Conservation (phyloP, 495 filamentous ascomycete genomes). For the Rostrohypoxylon terebratum region DNA sequence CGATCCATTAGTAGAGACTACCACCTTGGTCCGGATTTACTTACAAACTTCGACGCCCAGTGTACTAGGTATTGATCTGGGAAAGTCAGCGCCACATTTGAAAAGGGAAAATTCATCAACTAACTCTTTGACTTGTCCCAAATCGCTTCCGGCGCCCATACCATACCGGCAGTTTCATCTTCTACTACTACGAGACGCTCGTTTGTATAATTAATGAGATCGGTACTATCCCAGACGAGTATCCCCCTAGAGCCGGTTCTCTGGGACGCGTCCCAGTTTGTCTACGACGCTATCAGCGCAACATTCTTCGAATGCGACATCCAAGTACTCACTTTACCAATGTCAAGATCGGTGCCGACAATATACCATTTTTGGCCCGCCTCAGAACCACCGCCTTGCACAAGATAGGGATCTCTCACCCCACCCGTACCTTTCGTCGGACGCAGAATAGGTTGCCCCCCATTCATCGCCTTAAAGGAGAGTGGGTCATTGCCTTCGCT, state of each 20-base stretch:
- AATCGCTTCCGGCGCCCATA: conserved; percentile 66
- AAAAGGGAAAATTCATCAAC: neutral
- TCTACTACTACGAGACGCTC: conserved; percentile 64
- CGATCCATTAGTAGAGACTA: conserved; percentile 18
- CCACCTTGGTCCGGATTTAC: conserved; percentile 14
- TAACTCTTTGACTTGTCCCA: conserved; percentile 62
- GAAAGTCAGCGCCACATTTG: conserved; percentile 16
- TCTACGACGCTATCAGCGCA: conserved; percentile 47
- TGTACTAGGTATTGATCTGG: conserved; percentile 62
- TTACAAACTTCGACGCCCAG: conserved; percentile 66
- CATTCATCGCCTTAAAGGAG: conserved; percentile 61
- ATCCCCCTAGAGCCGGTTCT: conserved; percentile 62
- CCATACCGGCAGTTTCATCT: conserved; percentile 64
- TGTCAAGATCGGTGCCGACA: conserved; percentile 65
- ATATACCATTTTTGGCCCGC: conserved; percentile 67
- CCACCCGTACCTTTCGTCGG: conserved; percentile 64
- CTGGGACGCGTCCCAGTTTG: conserved; percentile 64
- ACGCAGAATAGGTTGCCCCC: conserved; percentile 59
- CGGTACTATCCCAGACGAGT: conserved; percentile 66
- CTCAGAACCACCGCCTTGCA: conserved; percentile 61
- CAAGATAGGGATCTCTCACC: conserved; percentile 61
- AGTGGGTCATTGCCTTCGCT: conserved; percentile 63
- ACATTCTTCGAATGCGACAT: neutral
- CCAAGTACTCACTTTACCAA: conserved; percentile 55
- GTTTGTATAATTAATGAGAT: conserved; percentile 60